Conservation (phyloP, 2,329 filamentous ascomycete species). For the Dactylellina haptotyla region DNA sequence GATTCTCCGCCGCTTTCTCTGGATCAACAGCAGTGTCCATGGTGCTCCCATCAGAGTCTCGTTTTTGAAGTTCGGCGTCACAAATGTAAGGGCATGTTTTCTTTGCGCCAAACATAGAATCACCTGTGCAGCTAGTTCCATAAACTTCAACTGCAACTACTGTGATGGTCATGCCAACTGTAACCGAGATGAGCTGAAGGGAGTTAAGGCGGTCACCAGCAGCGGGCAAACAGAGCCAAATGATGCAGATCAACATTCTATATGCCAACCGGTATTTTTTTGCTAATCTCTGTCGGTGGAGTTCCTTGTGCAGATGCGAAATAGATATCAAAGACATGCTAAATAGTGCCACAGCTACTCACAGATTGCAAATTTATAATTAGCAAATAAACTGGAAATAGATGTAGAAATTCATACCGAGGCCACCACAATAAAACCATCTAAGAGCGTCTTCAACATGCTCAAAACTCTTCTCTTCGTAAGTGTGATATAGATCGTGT, state of each 20-base stretch:
- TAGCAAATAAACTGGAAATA: constrained; percentile 5
- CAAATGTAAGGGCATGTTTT: constrained; percentile 61
- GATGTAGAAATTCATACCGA: constrained; percentile 66
- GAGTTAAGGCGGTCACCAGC: constrained; percentile 64
- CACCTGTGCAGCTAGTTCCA: constrained; percentile 64
- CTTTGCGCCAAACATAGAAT: constrained; percentile 63
- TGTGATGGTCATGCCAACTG: constrained; percentile 64
- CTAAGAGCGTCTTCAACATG: constrained; percentile 68
- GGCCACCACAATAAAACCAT: constrained; percentile 73
- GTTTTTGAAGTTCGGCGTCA: constrained; percentile 38
- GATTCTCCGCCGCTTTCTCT: constrained; percentile 16
- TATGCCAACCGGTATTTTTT: constrained; percentile 67
- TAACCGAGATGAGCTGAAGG: constrained; percentile 64
- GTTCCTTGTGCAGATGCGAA: constrained; percentile 68
- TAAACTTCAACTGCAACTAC: constrained; percentile 66
- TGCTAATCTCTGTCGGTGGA: constrained; percentile 65
- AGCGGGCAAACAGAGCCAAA: constrained; percentile 69
- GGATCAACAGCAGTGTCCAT: constrained; percentile 32
- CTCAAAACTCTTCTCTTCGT: constrained; percentile 65
- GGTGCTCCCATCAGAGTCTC: constrained; percentile 17
- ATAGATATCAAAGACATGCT: constrained; percentile 63
- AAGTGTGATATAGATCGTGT: constrained; percentile 66
- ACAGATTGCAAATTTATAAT: not conserved
- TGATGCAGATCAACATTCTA: constrained; percentile 65
- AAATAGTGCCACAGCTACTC: constrained; percentile 59